A percentile compares a stretch with the other conserved stretches of the same genome.
phyloP scores from a whole-genome alignment of 371 early-diverging fungal species.

The Mortierella sp. region DNA sequence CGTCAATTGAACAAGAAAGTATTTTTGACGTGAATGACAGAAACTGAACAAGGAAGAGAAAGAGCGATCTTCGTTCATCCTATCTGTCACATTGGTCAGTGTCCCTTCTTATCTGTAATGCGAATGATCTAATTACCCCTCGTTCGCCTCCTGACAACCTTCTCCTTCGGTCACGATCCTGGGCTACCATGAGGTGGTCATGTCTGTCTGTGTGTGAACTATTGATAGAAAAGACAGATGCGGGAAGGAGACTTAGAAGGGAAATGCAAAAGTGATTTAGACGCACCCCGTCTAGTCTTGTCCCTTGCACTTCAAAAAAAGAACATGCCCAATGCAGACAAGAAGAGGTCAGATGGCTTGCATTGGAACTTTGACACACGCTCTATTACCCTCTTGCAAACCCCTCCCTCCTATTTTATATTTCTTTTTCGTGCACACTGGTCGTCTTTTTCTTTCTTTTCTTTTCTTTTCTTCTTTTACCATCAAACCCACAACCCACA shows the following conservation, averaged over 20 bases:
- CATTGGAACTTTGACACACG: too few species aligned
- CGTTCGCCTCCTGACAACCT: constrained; percentile 2
- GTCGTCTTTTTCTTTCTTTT: not conserved
- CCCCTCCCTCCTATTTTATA: not conserved
- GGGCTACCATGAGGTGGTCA: too few species aligned
- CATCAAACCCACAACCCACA: not conserved
- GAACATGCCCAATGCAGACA: too few species aligned
- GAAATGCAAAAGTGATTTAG: too few species aligned
- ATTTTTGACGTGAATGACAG: not conserved
- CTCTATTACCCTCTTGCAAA: not conserved
- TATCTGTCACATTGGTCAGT: not conserved
- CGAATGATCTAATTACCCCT: not conserved
- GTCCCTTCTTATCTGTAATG: too few species aligned
- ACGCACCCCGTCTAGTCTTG: too few species aligned
- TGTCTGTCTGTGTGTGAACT: too few species aligned
- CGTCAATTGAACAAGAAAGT: not conserved
- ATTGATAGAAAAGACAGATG: too few species aligned
- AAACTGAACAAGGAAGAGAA: not conserved
- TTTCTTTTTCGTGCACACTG: not conserved
- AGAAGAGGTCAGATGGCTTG: too few species aligned
- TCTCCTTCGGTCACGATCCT: too few species aligned
- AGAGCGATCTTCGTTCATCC: not conserved
- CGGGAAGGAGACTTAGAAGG: too few species aligned
- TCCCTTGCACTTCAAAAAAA: too few species aligned
- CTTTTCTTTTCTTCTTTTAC: not conserved